Base-by-base conservation (phyloP, 1,284 basidiomycete genomes). In the Sutorius eximius region DNA sequence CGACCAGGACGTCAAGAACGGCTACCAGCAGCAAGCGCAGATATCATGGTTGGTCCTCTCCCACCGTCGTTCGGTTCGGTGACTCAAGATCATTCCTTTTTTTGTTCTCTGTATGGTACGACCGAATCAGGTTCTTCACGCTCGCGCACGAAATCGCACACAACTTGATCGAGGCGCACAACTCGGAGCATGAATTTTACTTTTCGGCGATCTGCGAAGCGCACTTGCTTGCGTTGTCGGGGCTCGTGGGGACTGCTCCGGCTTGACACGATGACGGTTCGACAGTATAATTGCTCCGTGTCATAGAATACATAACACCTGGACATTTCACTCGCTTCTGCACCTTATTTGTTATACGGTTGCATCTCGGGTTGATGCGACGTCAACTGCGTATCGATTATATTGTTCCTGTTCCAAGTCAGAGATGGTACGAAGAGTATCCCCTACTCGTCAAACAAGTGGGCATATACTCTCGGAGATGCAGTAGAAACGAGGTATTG, bases 71-170 rank as follows among this genome's bases (percentile, higher is more conserved):
- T 41, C n/a, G 18, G 12, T 38, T 49, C 24, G 52, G 55, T 22
- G 9, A 18, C 42, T 37, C 38, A 49, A 12, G 32, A 11, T 34
- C 15, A 6, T 36, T 42, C 42, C 36, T 13, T 46, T 15, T 3
- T 45, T 51, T 18, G 30, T 37, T 10, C 8, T 15, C 18, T 37
- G 9, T 22, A 18, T 5, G 12, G n/a, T 24, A 18, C 43, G 22
- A 24, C 22, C 24, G 24, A 27, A 27, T n/a, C 32, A 88, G 91
- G 86, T 98, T 90, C 69, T 93, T 95, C 65, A 89, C 90, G 1
- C 78, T 98, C 10, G 95, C 95, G 0, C 96, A 98, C 70, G 95
- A 96, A 70, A 89, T 91, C 59, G 88, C 89, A 2, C 91, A 94
- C 70, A 94, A 94, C 63, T 75, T 93, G 2, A 88, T 92, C 16